Conservation (phyloP, 108 stramenopile genomes). For the Nannochloropsis gaditana region DNA sequence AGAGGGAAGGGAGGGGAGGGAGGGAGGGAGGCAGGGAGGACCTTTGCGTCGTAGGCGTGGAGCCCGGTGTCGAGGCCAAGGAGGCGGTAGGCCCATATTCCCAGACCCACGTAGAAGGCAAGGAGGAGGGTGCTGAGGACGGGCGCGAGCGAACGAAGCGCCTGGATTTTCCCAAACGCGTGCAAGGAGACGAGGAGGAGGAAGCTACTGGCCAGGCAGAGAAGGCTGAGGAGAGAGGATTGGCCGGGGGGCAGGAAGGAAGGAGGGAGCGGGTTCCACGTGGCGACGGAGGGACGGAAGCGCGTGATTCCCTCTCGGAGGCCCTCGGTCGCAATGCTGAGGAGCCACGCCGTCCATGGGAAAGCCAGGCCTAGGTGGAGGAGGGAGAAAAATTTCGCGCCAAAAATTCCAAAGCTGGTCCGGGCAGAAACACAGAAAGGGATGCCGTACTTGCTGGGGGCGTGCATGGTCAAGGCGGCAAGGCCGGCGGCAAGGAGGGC, state of each 20-base stretch:
- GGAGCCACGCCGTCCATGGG: neutral
- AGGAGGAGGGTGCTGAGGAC: neutral
- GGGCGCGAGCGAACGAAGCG: neutral
- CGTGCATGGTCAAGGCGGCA: neutral
- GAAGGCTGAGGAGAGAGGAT: slow-evolving; percentile 4
- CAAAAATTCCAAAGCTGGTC: neutral
- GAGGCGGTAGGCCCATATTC: neutral
- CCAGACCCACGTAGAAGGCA: neutral
- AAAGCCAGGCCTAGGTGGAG: neutral
- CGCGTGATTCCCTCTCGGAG: neutral
- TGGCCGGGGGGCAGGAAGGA: neutral
- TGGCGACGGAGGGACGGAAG: neutral
- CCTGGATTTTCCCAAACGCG: neutral
- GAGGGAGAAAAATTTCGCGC: slow-evolving; percentile 12
- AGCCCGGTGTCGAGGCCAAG: neutral
- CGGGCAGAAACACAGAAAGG: neutral
- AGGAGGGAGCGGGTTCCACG: neutral
- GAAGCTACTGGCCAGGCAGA: neutral
- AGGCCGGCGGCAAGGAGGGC: neutral
- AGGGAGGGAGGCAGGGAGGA: neutral
- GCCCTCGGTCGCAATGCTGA: neutral
- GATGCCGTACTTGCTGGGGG: neutral
- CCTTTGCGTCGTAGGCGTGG: neutral
- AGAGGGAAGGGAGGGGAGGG: neutral
- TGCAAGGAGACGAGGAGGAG: neutral